Conservation (phyloP, 2,329 filamentous ascomycete genomes). For the Aspergillus texensis region DNA sequence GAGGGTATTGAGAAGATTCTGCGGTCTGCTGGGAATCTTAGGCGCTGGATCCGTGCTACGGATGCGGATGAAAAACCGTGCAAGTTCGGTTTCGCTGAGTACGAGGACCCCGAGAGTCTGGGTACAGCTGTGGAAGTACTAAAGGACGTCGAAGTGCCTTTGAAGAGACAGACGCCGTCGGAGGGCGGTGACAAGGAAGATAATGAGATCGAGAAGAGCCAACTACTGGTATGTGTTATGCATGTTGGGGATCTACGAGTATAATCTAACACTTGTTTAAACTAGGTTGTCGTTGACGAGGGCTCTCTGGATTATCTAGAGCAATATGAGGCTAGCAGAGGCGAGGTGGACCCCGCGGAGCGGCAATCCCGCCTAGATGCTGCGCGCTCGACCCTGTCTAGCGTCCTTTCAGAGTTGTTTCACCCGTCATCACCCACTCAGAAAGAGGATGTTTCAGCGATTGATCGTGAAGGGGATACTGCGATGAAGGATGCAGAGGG, state of each 20-base stretch:
- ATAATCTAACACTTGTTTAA: slow-evolving; percentile 25
- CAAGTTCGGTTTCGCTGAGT: slow-evolving; percentile 94
- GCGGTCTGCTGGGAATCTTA: slow-evolving; percentile 73
- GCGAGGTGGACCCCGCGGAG: slow-evolving; percentile 63
- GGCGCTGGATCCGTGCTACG: slow-evolving; percentile 80
- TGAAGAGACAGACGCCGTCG: slow-evolving; percentile 66
- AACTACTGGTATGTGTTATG: slow-evolving; percentile 60
- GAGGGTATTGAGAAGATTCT: slow-evolving; percentile 79
- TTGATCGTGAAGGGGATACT: slow-evolving; percentile 68
- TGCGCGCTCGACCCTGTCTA: slow-evolving; percentile 68
- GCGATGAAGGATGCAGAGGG: slow-evolving; percentile 66
- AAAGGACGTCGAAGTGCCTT: slow-evolving; percentile 77
- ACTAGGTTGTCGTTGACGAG: slow-evolving; percentile 71
- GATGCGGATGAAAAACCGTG: slow-evolving; percentile 79
- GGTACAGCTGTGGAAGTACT: slow-evolving; percentile 83
- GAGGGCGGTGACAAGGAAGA: slow-evolving; percentile 48
- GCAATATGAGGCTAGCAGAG: slow-evolving; percentile 70
- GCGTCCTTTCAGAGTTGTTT: slow-evolving; percentile 71
- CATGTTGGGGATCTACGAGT: neutral
- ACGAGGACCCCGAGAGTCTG: slow-evolving; percentile 86
- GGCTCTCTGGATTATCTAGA: slow-evolving; percentile 83
- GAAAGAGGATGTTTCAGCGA: slow-evolving; percentile 47
- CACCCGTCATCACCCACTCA: slow-evolving; percentile 61
- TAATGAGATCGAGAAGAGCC: slow-evolving; percentile 65
- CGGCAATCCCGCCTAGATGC: slow-evolving; percentile 70